Base-by-base conservation (phyloP, 352 stramenopile species). In the Pythium brassicae region DNA sequence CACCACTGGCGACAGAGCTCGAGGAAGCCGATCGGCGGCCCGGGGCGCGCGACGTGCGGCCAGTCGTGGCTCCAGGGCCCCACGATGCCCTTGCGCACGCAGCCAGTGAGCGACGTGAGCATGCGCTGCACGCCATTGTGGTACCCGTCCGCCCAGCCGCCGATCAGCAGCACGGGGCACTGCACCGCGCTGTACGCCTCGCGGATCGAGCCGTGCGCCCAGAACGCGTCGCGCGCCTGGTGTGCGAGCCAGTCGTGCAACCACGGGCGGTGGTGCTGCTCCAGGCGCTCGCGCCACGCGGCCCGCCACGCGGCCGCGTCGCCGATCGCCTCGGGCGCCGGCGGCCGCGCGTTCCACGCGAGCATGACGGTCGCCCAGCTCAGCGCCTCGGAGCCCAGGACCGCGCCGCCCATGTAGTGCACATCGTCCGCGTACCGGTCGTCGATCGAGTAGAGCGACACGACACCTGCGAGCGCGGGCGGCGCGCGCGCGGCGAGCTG, bases 381-480 rank as follows among this genome's bases (percentile, higher is more conserved):
- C 39, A 82, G 55, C 12, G 72, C 72, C 56, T 82, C 72, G 7
- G 72, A 79, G 22, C 69, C 72, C 32, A 82, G 55, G 29, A 82
- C 54, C 19, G 67, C 50, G 32, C 72, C 72, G 26, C 65, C 67
- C 64, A 75, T 69, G 59, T 78, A 82, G 61, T 82, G 72, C 35
- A 82, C 67, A 10, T 82, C 72, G 49, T 82, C 70, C 1, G 72
- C 68, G 49, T 78, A 79, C 9, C 72, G 70, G 61, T 82, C 72
- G 57, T 82, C 72, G 47, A 77, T 82, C 20, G 70, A 82, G 61
- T 82, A 79, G 39, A 82, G 68, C 46, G 72, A 82, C 10, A 78
- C 62, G 39, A 82, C 67, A 0, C 72, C 69, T 15, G 64, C 65
- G 50, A 79, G 70, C 46, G 70, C 70, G 8, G 70, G 62, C 2